Conservation (phyloP, 176 grass and related monocot species). For the Oryza officinalis region DNA sequence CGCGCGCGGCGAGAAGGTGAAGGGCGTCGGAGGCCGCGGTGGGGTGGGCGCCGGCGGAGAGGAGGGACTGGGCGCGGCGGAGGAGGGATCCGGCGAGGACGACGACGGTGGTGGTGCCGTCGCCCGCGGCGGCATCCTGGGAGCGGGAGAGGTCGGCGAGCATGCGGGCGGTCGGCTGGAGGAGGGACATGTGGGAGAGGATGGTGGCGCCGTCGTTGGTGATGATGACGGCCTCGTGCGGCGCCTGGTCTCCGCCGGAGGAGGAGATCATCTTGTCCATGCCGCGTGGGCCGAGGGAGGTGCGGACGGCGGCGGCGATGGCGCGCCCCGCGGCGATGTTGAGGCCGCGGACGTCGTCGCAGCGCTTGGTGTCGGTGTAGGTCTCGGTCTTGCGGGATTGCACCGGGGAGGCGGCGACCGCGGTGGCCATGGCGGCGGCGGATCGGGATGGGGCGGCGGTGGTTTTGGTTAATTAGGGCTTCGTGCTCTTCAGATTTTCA, state of each 20-base stretch:
- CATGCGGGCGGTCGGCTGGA: constrained; percentile 87
- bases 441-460: not conserved
- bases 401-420: not conserved
- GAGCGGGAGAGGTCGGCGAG: constrained; percentile 86
- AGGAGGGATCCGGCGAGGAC: constrained; percentile 71
- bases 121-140: constrained; percentile 75
- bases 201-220: constrained; percentile 88
- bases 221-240: constrained; percentile 31
- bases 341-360: constrained; percentile 73
- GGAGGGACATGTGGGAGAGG: constrained; percentile 65
- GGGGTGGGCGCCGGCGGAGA: constrained; percentile 66
- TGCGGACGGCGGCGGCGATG: constrained; percentile 80
- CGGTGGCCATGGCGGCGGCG: constrained; percentile 40
- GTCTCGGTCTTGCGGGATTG: constrained; percentile 61
- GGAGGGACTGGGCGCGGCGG: constrained; percentile 53
- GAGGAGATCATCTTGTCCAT: constrained; percentile 94
- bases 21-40: constrained; percentile 46
- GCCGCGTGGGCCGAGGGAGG: constrained; percentile 71
- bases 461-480: no score
- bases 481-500: no score
- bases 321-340: constrained; percentile 70
- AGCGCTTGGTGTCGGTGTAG: constrained; percentile 79
- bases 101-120: constrained; percentile 79
- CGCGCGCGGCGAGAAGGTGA: constrained; percentile 34
- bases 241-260: constrained; percentile 25